Percentiles rank a stretch among this genome's conserved stretches.
Evolutionary conservation across 139 green algal genomes (phyloP).

Genomic region (Auxenochlorella pyrenoidosa): DNA sequence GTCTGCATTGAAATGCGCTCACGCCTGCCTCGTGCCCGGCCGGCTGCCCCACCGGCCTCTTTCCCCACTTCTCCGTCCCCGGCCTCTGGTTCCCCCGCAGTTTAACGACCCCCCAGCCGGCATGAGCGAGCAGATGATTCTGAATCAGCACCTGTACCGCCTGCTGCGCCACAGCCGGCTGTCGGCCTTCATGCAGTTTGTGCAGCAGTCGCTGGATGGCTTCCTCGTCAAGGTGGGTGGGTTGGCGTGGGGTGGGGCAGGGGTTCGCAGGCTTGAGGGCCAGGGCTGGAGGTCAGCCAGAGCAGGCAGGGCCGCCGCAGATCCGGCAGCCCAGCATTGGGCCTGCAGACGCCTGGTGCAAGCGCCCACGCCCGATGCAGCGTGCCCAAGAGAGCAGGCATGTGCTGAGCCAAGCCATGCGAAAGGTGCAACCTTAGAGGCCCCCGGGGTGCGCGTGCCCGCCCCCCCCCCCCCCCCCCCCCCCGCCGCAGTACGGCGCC

Average conservation of each 20-base stretch:
- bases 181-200: slow-evolving; percentile 85
- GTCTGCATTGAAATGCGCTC: too few species aligned
- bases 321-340: too few species aligned
- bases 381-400: too few species aligned
- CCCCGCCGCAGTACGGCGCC: slow-evolving; percentile 59
- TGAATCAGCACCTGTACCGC: slow-evolving; percentile 92
- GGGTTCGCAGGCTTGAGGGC: background rate
- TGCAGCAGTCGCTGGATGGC: slow-evolving; percentile 87
- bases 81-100: background rate
- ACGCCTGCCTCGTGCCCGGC: background rate
- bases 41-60: background rate
- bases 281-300: too few species aligned
- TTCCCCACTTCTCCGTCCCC: background rate
- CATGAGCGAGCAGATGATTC: slow-evolving; percentile 85
- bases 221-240: slow-evolving; percentile 83
- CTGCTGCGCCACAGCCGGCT: slow-evolving; percentile 84
- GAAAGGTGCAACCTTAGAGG: too few species aligned
- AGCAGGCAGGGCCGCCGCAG: too few species aligned
- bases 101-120: slow-evolving; percentile 93
- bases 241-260: background rate
- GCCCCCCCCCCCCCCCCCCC: background rate
- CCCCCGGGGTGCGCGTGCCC: too few species aligned
- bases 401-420: too few species aligned
- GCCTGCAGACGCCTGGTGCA: too few species aligned
- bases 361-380: too few species aligned